Conservation (phyloP, 2,329 filamentous ascomycete species). For the Calcarisporium arbuscula region DNA sequence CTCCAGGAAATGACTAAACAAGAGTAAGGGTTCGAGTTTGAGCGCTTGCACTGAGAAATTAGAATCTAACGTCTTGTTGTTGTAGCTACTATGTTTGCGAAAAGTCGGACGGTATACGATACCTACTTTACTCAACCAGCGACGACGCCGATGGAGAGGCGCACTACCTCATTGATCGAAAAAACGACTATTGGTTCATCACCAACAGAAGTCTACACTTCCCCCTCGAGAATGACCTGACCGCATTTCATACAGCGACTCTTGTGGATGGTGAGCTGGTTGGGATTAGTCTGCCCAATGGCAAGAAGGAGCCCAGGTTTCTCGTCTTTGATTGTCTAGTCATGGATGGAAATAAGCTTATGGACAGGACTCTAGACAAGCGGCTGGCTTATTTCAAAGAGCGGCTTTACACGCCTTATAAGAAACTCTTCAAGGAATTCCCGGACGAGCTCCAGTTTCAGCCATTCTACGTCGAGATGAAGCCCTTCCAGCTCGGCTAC, state of each 20-base stretch:
- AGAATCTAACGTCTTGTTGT: conserved; percentile 7
- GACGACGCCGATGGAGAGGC: conserved; percentile 58
- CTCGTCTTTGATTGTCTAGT: conserved; percentile 91
- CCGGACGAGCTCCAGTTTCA: conserved; percentile 64
- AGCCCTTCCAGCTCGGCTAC: conserved; percentile 84
- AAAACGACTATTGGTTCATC: conserved; percentile 93
- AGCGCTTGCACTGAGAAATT: not conserved
- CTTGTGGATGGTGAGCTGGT: conserved; percentile 92
- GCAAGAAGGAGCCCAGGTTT: conserved; percentile 67
- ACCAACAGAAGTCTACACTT: conserved; percentile 67
- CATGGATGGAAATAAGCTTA: conserved; percentile 68
- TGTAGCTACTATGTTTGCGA: conserved; percentile 89
- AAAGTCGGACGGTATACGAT: conserved; percentile 94
- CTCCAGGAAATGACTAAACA: conserved; percentile 71
- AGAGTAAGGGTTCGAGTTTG: conserved; percentile 48
- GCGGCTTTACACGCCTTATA: conserved; percentile 66
- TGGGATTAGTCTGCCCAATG: conserved; percentile 66
- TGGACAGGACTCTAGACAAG: conserved; percentile 78
- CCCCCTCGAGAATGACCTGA: conserved; percentile 59
- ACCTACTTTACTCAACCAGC: conserved; percentile 80
- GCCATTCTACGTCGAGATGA: conserved; percentile 79
- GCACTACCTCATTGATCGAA: conserved; percentile 93
- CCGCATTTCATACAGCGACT: conserved; percentile 70
- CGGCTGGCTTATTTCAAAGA: conserved; percentile 81
- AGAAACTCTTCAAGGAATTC: conserved; percentile 54